Conservation (phyloP, 2,329 filamentous ascomycete genomes). For the Tolypocladium pustulatum region DNA sequence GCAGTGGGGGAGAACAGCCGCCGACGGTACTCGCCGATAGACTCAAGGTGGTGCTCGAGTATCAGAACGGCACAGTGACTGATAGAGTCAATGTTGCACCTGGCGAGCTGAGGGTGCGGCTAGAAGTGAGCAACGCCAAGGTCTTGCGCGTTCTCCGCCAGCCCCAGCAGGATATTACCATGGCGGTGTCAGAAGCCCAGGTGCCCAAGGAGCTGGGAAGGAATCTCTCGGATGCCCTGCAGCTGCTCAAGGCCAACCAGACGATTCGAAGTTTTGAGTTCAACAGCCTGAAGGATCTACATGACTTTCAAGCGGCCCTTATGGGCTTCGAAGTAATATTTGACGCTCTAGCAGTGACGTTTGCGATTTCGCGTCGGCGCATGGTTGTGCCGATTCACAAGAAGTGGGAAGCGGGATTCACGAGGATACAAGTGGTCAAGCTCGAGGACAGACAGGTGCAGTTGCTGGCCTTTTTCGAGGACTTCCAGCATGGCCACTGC, state of each 20-base stretch:
- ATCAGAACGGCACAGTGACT: slow-evolving; percentile 65
- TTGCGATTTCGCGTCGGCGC: slow-evolving; percentile 72
- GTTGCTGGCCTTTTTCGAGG: slow-evolving; percentile 77
- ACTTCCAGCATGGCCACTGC: slow-evolving; percentile 76
- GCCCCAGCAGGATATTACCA: slow-evolving; percentile 65
- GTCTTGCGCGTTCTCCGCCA: slow-evolving; percentile 59
- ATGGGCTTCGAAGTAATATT: slow-evolving; percentile 72
- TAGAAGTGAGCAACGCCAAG: slow-evolving; percentile 52
- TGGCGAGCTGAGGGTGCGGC: slow-evolving; percentile 58
- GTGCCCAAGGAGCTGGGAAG: slow-evolving; percentile 50
- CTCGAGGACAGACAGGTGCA: slow-evolving; percentile 66
- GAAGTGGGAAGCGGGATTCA: slow-evolving; percentile 78
- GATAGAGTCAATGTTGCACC: slow-evolving; percentile 75
- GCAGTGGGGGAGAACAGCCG: slow-evolving; percentile 45
- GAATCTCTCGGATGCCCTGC: slow-evolving; percentile 54
- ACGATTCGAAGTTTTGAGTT: slow-evolving; percentile 68
- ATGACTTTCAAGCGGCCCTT: slow-evolving; percentile 67
- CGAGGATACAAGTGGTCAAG: slow-evolving; percentile 66
- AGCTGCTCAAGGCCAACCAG: slow-evolving; percentile 42
- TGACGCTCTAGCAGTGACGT: slow-evolving; percentile 60
- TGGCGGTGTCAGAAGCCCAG: slow-evolving; percentile 62
- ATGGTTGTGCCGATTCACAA: slow-evolving; percentile 93
- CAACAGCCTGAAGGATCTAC: slow-evolving; percentile 55
- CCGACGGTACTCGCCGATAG: slow-evolving; percentile 67
- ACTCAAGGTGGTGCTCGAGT: slow-evolving; percentile 65